Evolutionary conservation across 805 yeast species (phyloP).

Genomic region (Vanderwaltozyma tropicalis): DNA sequence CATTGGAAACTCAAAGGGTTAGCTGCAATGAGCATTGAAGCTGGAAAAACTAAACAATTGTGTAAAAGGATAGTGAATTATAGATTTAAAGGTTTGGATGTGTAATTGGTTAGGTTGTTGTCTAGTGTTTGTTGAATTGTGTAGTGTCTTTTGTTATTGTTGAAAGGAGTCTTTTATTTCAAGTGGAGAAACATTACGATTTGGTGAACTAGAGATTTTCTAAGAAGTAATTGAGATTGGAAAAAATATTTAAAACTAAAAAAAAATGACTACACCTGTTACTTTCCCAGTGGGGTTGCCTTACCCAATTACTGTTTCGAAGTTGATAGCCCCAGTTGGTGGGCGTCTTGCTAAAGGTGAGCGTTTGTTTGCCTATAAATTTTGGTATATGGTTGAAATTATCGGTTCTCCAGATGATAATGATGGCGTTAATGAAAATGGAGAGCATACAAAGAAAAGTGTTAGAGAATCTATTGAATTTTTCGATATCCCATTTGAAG

Average conservation of each 20-base stretch:
- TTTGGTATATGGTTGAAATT: conserved; percentile 35
- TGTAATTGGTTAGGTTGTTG: no score
- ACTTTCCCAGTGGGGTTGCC: conserved; percentile 26
- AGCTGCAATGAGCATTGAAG: no score
- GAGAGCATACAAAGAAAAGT: conserved; percentile 20
- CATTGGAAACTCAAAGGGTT: no score
- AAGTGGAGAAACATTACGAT: no score
- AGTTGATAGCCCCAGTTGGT: conserved; percentile 26
- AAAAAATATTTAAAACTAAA: no score
- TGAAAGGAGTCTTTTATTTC: no score
- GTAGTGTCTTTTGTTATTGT: no score
- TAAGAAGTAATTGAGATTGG: background rate
- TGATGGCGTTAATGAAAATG: conserved; percentile 7
- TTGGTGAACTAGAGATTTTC: no score
- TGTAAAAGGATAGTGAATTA: no score
- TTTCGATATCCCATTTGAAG: conserved; percentile 78
- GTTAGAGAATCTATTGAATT: conserved; percentile 59
- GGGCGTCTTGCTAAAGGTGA: conserved; percentile 30
- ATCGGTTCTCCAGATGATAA: conserved; percentile 18
- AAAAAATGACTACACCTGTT: conserved; percentile 18
- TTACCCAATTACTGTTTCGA: conserved; percentile 32
- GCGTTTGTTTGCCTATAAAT: conserved; percentile 33
- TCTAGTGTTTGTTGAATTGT: no score
- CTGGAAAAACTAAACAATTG: no score
- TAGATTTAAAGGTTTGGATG: no score